These are phyloP conservation scores for Trametes cubensis DNA, from an alignment of 768 basidiomycete genomes.

Conservation along the genomic window DNA sequence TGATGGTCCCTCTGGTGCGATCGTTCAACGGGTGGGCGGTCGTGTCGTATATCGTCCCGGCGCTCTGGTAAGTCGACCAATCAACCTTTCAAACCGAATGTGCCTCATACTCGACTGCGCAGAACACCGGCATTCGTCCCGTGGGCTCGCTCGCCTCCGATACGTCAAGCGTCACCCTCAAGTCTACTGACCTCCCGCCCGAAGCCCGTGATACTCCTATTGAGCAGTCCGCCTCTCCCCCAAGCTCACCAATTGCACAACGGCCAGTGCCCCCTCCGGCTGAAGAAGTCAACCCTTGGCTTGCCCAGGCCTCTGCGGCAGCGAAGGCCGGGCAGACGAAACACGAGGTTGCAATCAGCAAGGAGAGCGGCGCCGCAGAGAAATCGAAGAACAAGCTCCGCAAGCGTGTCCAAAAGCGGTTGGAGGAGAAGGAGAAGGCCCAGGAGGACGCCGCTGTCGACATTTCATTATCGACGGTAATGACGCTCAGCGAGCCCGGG, in stretches of 20 bases:
- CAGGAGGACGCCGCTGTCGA: slow-evolving; percentile 81
- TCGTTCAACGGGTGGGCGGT: slow-evolving; percentile 65
- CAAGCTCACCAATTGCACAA: slow-evolving; percentile 26
- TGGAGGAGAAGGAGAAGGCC: slow-evolving; percentile 58
- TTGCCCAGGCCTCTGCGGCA: slow-evolving; percentile 42
- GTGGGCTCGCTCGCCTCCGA: slow-evolving; percentile 48
- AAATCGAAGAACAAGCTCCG: slow-evolving; percentile 78
- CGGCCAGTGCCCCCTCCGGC: slow-evolving; percentile 23
- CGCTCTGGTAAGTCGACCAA: slow-evolving; percentile 29
- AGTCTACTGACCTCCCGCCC: slow-evolving; percentile 55
- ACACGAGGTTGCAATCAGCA: slow-evolving; percentile 73
- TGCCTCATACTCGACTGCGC: neutral
- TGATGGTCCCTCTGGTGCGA: slow-evolving; percentile 37
- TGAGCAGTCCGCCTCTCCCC: slow-evolving; percentile 20
- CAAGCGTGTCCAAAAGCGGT: slow-evolving; percentile 60
- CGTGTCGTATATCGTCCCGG: slow-evolving; percentile 66
- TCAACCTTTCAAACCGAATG: neutral
- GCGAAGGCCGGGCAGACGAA: slow-evolving; percentile 63
- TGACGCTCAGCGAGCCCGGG: slow-evolving; percentile 34
- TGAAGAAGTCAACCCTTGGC: slow-evolving; percentile 75
- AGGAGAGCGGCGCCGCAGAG: slow-evolving; percentile 57
- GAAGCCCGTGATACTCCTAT: slow-evolving; percentile 29
- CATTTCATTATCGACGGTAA: slow-evolving; percentile 61
- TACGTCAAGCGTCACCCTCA: slow-evolving; percentile 69
- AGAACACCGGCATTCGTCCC: slow-evolving; percentile 27